These are phyloP conservation scores for Psilocybe tampanensis DNA, from an alignment of 768 basidiomycete genomes.

Conservation along the genomic window DNA sequence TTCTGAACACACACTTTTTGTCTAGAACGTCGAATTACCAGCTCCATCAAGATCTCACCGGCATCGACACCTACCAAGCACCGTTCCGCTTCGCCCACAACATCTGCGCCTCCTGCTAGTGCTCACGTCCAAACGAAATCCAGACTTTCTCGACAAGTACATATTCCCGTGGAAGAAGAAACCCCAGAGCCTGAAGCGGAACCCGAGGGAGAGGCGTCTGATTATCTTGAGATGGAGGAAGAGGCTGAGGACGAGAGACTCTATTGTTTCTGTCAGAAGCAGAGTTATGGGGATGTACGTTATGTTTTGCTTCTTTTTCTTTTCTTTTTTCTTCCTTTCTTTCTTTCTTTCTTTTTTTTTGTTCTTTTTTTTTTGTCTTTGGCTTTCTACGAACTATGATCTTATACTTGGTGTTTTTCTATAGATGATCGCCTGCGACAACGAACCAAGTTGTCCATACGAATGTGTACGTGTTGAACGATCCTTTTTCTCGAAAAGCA, in stretches of 20 bases:
- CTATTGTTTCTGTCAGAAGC: slow-evolving; percentile 56
- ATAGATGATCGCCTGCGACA: slow-evolving; percentile 76
- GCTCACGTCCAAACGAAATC: slow-evolving; percentile 42
- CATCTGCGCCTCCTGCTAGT: slow-evolving; percentile 27
- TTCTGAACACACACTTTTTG: not conserved
- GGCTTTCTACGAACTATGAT: too few relatives aligned
- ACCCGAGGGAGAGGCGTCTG: slow-evolving; percentile 44
- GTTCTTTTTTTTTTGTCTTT: not conserved
- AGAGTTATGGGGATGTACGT: slow-evolving; percentile 52
- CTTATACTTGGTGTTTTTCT: too few relatives aligned
- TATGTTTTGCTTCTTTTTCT: not conserved
- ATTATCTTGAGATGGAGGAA: slow-evolving; percentile 38
- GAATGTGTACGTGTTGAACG: slow-evolving; percentile 58
- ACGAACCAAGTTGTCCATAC: slow-evolving; percentile 60
- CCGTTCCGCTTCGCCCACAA: slow-evolving; percentile 48
- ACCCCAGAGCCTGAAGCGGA: slow-evolving; percentile 43
- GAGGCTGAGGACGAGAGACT: slow-evolving; percentile 50
- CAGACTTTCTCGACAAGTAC: slow-evolving; percentile 48
- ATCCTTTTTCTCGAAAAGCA: not conserved
- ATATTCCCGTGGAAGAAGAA: slow-evolving; percentile 37
- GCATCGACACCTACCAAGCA: slow-evolving; percentile 38
- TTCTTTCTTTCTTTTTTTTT: not conserved
- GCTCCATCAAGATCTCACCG: slow-evolving; percentile 44
- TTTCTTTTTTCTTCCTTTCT: not conserved
- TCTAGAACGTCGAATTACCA: slow-evolving; percentile 43